A percentile compares a stretch with the other conserved stretches of the same genome.
These are phyloP conservation scores for Marasmius tenuissimus DNA, from an alignment of 1,284 basidiomycete genomes.

Conservation along the genomic window DNA sequence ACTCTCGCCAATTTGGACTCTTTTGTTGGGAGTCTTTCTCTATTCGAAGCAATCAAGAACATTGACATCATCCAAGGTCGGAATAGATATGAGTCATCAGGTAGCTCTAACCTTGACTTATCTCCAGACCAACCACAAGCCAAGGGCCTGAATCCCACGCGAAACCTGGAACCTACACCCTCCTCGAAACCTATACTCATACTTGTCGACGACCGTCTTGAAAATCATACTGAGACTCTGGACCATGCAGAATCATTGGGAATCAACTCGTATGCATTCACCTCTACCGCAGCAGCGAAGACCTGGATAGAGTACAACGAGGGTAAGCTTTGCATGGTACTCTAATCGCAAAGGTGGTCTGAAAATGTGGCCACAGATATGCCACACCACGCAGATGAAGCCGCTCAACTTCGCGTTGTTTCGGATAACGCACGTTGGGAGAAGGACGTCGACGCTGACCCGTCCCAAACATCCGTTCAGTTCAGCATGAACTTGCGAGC, in stretches of 20 bases:
- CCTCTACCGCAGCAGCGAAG: conserved; percentile 18
- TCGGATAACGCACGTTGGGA: conserved; percentile 19
- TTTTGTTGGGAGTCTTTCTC: neutral
- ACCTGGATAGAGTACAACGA: conserved; percentile 19
- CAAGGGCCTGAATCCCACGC: neutral
- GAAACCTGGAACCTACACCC: neutral
- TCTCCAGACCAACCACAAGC: neutral
- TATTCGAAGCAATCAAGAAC: neutral
- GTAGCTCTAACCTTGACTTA: neutral
- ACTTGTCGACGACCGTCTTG: conserved; percentile 19
- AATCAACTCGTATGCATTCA: conserved; percentile 15
- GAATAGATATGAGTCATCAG: neutral
- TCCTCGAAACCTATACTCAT: conserved; percentile 14
- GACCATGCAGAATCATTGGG: conserved; percentile 8
- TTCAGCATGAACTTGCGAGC: conserved; percentile 13
- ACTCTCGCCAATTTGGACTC: neutral
- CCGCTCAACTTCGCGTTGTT: conserved; percentile 12
- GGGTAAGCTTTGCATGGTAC: conserved; percentile 2
- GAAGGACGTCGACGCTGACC: neutral
- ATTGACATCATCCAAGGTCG: neutral
- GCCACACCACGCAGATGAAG: conserved; percentile 8
- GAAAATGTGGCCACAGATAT: conserved; percentile 1
- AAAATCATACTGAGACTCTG: conserved; percentile 11
- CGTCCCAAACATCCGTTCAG: neutral
- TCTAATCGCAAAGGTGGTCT: too few relatives aligned